These are phyloP conservation scores for Cytospora chrysosperma DNA, from an alignment of 2,329 filamentous ascomycete species.

Conservation along the genomic window DNA sequence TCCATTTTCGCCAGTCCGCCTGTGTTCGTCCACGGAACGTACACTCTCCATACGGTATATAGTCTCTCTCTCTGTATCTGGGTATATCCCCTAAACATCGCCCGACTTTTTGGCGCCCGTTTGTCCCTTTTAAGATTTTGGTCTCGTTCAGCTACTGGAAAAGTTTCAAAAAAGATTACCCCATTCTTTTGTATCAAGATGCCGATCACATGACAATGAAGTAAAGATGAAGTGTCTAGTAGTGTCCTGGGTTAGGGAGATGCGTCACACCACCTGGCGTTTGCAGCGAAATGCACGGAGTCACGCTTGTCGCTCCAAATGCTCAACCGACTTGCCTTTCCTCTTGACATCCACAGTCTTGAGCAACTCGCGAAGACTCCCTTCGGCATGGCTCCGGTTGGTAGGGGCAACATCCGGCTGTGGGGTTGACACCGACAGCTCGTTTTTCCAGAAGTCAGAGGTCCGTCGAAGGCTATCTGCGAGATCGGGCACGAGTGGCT, in stretches of 20 bases:
- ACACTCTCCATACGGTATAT: background rate
- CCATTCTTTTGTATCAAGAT: background rate
- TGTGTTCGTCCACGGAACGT: background rate
- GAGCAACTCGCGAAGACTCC: constrained; percentile 54
- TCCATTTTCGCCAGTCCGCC: background rate
- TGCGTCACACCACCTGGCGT: background rate
- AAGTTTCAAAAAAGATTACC: background rate
- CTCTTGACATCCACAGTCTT: constrained; percentile 35
- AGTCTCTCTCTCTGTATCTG: constrained; percentile 14
- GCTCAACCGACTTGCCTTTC: constrained; percentile 31
- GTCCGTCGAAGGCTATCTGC: constrained; percentile 28
- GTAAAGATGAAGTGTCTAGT: background rate
- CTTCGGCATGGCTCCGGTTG: constrained; percentile 51
- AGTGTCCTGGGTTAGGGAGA: background rate
- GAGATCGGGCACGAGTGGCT: constrained; percentile 19
- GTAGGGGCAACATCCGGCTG: constrained; percentile 2
- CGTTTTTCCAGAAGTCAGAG: constrained; percentile 37
- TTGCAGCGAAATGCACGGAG: background rate
- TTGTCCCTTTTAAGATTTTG: background rate
- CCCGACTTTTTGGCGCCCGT: background rate
- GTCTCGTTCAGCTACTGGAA: background rate
- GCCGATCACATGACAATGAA: background rate
- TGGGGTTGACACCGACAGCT: constrained; percentile 27
- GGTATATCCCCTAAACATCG: constrained; percentile 14
- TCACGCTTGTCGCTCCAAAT: constrained; percentile 3